Base-by-base conservation (phyloP, 2,329 filamentous ascomycete genomes). In the Coleophoma crateriformis region DNA sequence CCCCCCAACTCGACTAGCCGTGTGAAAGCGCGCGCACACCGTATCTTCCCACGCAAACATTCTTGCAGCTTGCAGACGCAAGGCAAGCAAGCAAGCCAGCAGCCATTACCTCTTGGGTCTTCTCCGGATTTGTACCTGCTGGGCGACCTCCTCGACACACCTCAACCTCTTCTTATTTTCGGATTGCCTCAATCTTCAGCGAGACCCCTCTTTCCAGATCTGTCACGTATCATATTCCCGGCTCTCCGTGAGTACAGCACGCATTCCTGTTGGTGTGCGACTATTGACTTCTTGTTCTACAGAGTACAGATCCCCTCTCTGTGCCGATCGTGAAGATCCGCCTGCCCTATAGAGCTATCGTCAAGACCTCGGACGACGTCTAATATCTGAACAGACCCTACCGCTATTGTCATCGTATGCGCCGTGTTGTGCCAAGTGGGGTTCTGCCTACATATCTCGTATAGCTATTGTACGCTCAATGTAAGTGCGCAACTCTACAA, bases 271-370 rank as follows among this genome's bases (percentile, higher is more conserved):
- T 27, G 27, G 15, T 15, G 43, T 33, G 32, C 33, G 43, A 33
- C 43, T n/a, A 45, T 33, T 45, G 43, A 45, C 32, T 45, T 19
- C 32, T 45, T 45, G 43, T 45, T 13, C 22, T 33, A 45, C 43
- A 45, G 43, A 27, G 35, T 14, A 11, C 17, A 22, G 15, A 19
- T 22, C 39, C 39, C 39, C 22, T 22, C 17, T 41, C 17, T 17
- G 22, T 12, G 19, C 17, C 39, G 22, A 7, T 22, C 39, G 39
- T 41, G 17, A 41, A 13, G 39, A 22, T 19, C 39, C 39, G 39
- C 39, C 39, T 41, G 12, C 11, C 15, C 17, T 11, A 7, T 15
- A 7, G 17, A 27, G 27, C 27, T 27, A 27, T 27, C 27, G 27
- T 27, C 27, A 27, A 27, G 27, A 27, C 27, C 27, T 27, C 27